Percentiles rank a stretch among this genome's conserved stretches.
phyloP scores from a whole-genome alignment of 805 yeast genomes.

The Zygosaccharomyces pseudorouxii region DNA sequence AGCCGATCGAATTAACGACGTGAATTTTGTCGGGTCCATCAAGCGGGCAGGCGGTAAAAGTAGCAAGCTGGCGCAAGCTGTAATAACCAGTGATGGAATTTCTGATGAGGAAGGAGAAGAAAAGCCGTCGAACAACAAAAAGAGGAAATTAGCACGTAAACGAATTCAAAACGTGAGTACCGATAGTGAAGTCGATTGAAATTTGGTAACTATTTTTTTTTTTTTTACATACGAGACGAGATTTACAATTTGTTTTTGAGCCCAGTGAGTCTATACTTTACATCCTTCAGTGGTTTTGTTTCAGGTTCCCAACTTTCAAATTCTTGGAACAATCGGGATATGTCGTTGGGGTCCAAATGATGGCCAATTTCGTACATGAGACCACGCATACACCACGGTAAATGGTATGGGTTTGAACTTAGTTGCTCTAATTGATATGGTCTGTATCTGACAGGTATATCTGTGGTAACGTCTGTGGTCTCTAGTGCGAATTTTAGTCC shows the following conservation, averaged over 20 bases:
- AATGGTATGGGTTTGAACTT: constrained; percentile 74
- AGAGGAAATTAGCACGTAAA: constrained; percentile 21
- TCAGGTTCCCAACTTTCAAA: constrained; percentile 88
- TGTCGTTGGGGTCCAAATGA: constrained; percentile 52
- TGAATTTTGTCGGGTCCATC: constrained; percentile 18
- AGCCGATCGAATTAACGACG: constrained; percentile 16
- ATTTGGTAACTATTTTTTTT: neutral
- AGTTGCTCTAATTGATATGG: constrained; percentile 59
- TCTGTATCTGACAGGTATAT: constrained; percentile 35
- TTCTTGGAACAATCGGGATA: constrained; percentile 56
- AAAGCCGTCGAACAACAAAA: constrained; percentile 12
- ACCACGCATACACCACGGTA: constrained; percentile 93
- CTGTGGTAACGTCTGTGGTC: constrained; percentile 54
- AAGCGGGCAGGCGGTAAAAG: constrained; percentile 7
- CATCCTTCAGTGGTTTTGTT: constrained; percentile 71
- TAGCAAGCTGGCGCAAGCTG: constrained; percentile 16
- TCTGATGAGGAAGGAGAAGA: constrained; percentile 15
- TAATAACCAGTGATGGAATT: constrained; percentile 17
- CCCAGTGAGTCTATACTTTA: constrained; percentile 73
- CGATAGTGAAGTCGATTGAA: constrained; percentile 12
- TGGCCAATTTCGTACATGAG: constrained; percentile 60
- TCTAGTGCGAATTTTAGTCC: constrained; percentile 73
- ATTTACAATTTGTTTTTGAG: constrained; percentile 29
- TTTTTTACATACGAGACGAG: neutral
- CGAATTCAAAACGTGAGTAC: constrained; percentile 21